Evolutionary conservation across 148 eudicot genomes (phyloP), one percentile per base, ranked within the genome.

Genomic region (Chenopodium album): DNA sequence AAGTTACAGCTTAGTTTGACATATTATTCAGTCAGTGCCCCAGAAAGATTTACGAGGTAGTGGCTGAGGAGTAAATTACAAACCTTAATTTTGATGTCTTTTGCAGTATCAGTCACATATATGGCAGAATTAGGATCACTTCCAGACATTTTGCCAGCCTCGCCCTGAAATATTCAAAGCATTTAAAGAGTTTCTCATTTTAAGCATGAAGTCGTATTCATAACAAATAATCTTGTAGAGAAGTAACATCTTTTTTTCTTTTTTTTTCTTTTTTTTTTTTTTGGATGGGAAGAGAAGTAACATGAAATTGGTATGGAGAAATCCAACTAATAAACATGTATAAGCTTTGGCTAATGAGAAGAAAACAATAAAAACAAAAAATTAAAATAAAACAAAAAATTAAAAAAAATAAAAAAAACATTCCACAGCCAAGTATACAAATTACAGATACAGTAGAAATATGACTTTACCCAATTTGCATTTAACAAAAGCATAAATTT

Each of bases 81-180:
- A 71, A 95, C 99, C 99, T 95, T 95, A 87, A 87, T 90, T 82
- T 89, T 91, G 17, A 95, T 92, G 80, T 91, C 97, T 85, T 93
- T 93, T 41, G 88, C 93, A 59, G 99, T 87, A 86, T 95, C 99
- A 76, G 98, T 93, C 83, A 95, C 99, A 85, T 89, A 95, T 84
- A 95, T 95, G 28, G 99, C 98, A 76, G 98, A 93, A 88, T 90
- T 95, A 41, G 98, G 94, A 87, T 95, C 99, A 88, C 97, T 93
- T 9, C 97, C 99, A 78, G 97, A 92, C 99, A 95, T 95, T 89
- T 95, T 95, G 23, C 99, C 99, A 1, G 87, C 87, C 87, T 93
- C 99, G 54, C 99, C 99, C 99, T 93, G 94, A 29, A 84, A 78
- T 81, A 65, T 62, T 13, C 9, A 63, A 34, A 22, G 11, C 60